These are phyloP conservation scores for Phytopythium vexans DNA, from an alignment of 352 stramenopile genomes.

Conservation along the genomic window DNA sequence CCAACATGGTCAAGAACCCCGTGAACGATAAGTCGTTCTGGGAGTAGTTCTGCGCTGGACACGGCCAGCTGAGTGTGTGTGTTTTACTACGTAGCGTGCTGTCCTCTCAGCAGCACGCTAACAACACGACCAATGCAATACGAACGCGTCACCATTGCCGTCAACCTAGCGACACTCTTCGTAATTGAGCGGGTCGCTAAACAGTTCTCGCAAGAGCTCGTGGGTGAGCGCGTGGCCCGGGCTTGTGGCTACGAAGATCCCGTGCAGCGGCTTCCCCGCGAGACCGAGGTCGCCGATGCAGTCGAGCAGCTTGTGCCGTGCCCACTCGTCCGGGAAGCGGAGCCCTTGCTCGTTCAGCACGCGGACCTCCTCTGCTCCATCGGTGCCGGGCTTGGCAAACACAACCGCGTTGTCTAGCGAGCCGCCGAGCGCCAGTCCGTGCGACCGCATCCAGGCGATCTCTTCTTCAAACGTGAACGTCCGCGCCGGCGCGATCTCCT, in stretches of 20 bases:
- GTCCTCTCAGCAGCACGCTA: too few relatives aligned
- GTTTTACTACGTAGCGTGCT: too few relatives aligned
- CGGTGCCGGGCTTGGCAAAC: conserved; percentile 21
- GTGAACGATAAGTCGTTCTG: conserved; percentile 25
- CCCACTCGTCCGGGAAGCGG: conserved; percentile 63
- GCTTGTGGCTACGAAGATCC: conserved; percentile 65
- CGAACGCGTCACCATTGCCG: background rate
- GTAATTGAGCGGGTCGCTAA: conserved; percentile 45
- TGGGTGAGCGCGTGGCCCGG: conserved; percentile 67
- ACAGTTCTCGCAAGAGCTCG: conserved; percentile 44
- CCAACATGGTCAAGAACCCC: conserved; percentile 33
- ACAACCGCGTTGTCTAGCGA: conserved; percentile 69
- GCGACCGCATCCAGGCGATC: conserved; percentile 51
- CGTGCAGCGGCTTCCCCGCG: conserved; percentile 49
- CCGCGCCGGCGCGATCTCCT: conserved; percentile 40
- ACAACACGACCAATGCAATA: too few relatives aligned
- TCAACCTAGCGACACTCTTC: conserved; percentile 7
- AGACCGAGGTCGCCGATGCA: conserved; percentile 65
- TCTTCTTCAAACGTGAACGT: conserved; percentile 80
- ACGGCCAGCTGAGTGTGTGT: too few relatives aligned
- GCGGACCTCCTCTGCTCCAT: background rate
- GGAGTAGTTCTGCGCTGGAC: too few relatives aligned
- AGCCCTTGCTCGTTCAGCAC: conserved; percentile 52
- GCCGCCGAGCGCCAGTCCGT: conserved; percentile 49
- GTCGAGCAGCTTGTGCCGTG: conserved; percentile 71